A percentile compares a stretch with the other conserved stretches of the same genome.
These are phyloP conservation scores for Globisporangium barbulae DNA, from an alignment of 352 stramenopile species.

Conservation along the genomic window DNA sequence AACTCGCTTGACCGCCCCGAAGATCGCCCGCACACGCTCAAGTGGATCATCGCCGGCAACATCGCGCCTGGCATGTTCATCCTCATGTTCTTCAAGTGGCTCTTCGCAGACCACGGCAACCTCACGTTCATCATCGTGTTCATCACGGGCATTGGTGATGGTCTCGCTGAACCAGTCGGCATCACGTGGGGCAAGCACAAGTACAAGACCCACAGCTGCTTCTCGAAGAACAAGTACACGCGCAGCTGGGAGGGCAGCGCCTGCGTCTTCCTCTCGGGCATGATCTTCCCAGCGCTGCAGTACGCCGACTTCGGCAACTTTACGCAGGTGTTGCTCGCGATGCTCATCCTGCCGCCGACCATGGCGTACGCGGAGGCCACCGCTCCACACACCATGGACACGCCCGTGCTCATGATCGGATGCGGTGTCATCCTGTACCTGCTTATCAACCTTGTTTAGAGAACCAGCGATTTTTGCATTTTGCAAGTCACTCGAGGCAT, in stretches of 20 bases:
- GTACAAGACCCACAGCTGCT: slow-evolving; percentile 82
- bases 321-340: slow-evolving; percentile 68
- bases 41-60: slow-evolving; percentile 82
- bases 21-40: slow-evolving; percentile 81
- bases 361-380: slow-evolving; percentile 85
- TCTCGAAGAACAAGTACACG: slow-evolving; percentile 83
- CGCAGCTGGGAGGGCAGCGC: slow-evolving; percentile 80
- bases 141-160: slow-evolving; percentile 78
- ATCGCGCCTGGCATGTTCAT: slow-evolving; percentile 65
- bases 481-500: neutral
- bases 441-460: slow-evolving; percentile 35
- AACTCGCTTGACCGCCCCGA: slow-evolving; percentile 85
- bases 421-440: slow-evolving; percentile 69
- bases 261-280: slow-evolving; percentile 73
- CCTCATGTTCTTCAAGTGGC: slow-evolving; percentile 85
- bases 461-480: neutral
- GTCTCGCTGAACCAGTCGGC: slow-evolving; percentile 70
- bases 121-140: slow-evolving; percentile 80
- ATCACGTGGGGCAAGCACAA: slow-evolving; percentile 84
- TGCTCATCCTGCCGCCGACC: slow-evolving; percentile 72
- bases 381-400: slow-evolving; percentile 84
- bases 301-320: slow-evolving; percentile 78
- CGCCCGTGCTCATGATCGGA: slow-evolving; percentile 78
- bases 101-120: slow-evolving; percentile 54
- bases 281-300: slow-evolving; percentile 60